A percentile compares a stretch with the other conserved stretches of the same genome.
These are phyloP conservation scores for Pleurotus tuoliensis DNA, from an alignment of 768 basidiomycete genomes.

Conservation along the genomic window DNA sequence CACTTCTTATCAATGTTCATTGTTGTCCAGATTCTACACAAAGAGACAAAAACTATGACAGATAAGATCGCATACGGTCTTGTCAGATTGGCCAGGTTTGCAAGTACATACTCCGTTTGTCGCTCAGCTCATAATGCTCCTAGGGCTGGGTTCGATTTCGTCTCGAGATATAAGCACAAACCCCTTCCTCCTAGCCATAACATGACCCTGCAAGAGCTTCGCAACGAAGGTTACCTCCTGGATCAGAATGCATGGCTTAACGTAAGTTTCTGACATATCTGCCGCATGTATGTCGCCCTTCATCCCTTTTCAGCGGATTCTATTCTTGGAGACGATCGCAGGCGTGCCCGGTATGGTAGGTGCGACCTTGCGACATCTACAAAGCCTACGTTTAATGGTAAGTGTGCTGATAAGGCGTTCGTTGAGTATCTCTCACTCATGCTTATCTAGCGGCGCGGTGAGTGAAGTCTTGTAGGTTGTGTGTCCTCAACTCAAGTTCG, in stretches of 20 bases:
- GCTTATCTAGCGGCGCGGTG: slow-evolving; percentile 41
- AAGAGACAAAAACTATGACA: slow-evolving; percentile 54
- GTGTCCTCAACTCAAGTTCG: no score
- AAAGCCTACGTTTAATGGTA: slow-evolving; percentile 86
- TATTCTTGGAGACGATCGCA: slow-evolving; percentile 81
- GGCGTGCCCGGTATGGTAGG: slow-evolving; percentile 98
- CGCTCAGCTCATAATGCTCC: not conserved
- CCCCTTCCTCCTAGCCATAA: slow-evolving; percentile 55
- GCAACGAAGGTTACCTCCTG: slow-evolving; percentile 70
- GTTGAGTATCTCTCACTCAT: slow-evolving; percentile 1
- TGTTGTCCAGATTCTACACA: slow-evolving; percentile 59
- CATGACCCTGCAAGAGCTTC: slow-evolving; percentile 70
- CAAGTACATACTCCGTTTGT: slow-evolving; percentile 9
- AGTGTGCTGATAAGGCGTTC: slow-evolving; percentile 13
- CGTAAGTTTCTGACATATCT: slow-evolving; percentile 32
- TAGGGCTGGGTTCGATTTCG: slow-evolving; percentile 75
- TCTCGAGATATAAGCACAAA: slow-evolving; percentile 82
- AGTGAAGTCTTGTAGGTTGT: not conserved
- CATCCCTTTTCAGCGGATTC: slow-evolving; percentile 37
- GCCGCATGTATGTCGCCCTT: not conserved
- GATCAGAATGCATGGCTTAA: slow-evolving; percentile 74
- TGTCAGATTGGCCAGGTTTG: slow-evolving; percentile 51
- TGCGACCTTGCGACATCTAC: slow-evolving; percentile 82
- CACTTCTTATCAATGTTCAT: not conserved
- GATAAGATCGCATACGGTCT: slow-evolving; percentile 73